A percentile compares a stretch with the other conserved stretches of the same genome.
Evolutionary conservation across 139 green algal species (phyloP).

Genomic region (Dunaliella sp.): DNA sequence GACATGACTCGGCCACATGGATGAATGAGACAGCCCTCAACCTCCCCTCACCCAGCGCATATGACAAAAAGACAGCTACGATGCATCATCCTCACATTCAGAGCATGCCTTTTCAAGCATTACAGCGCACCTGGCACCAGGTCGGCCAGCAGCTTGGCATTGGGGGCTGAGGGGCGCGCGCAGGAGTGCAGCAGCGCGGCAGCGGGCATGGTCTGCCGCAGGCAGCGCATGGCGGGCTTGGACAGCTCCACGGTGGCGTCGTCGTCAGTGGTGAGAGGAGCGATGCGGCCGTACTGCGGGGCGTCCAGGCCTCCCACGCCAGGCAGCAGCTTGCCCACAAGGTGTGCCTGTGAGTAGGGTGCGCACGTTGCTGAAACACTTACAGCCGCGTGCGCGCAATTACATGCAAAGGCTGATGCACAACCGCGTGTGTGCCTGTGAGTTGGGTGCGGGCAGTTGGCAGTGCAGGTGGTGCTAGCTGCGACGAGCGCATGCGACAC

Average conservation of each 20-base stretch:
- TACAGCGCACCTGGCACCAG: not conserved
- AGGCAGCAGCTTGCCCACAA: conserved; percentile 16
- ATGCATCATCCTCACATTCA: too few relatives aligned
- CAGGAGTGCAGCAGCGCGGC: not conserved
- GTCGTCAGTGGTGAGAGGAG: conserved; percentile 1
- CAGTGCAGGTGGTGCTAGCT: too few relatives aligned
- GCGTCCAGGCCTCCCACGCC: conserved; percentile 9
- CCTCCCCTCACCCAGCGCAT: too few relatives aligned
- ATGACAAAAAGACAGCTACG: too few relatives aligned
- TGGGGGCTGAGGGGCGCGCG: not conserved
- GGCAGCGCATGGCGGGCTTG: conserved; percentile 8
- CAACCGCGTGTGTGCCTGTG: too few relatives aligned
- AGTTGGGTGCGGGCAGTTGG: too few relatives aligned
- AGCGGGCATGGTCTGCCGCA: not conserved
- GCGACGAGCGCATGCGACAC: too few relatives aligned
- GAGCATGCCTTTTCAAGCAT: too few relatives aligned
- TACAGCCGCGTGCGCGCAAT: not conserved
- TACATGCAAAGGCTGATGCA: not conserved
- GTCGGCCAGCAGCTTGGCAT: not conserved
- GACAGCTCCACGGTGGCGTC: conserved; percentile 5
- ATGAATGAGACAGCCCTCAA: too few relatives aligned
- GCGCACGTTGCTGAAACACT: too few relatives aligned
- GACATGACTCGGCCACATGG: too few relatives aligned
- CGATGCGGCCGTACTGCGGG: not conserved
- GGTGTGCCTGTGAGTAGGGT: not conserved